These are phyloP conservation scores for Pleurotus eryngii DNA, from an alignment of 768 basidiomycete species.

Conservation along the genomic window DNA sequence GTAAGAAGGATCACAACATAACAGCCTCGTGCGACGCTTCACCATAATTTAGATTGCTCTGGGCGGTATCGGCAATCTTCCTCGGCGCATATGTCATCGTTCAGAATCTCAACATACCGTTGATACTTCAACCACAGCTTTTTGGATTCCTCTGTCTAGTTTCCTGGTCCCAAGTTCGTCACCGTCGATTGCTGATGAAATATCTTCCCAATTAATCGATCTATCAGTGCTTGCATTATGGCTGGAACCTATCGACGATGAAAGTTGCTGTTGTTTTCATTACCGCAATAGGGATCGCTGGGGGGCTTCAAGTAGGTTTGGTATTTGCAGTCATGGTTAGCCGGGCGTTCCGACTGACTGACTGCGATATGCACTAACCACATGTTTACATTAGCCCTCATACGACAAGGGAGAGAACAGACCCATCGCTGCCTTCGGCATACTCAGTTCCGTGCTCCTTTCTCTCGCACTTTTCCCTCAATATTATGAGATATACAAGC, in stretches of 20 bases:
- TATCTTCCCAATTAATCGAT: not conserved
- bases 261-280: conserved; percentile 33
- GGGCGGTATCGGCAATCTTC: conserved; percentile 57
- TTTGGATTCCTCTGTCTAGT: conserved; percentile 59
- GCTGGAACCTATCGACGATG: conserved; percentile 32
- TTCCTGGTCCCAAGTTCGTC: conserved; percentile 63
- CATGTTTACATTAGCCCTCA: conserved; percentile 29
- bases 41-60: conserved; percentile 41
- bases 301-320: conserved; percentile 55
- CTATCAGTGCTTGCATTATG: conserved; percentile 68
- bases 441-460: conserved; percentile 56
- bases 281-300: conserved; percentile 40
- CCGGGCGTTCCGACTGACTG: not conserved
- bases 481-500: conserved; percentile 72
- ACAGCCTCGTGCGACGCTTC: too few species aligned
- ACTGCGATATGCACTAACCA: not conserved
- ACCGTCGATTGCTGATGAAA: not conserved
- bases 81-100: conserved; percentile 68
- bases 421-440: conserved; percentile 55
- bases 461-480: conserved; percentile 53
- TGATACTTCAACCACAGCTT: conserved; percentile 65
- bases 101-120: conserved; percentile 66
- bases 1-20: conserved; percentile 29
- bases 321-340: conserved; percentile 43
- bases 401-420: conserved; percentile 25